phyloP scores from a whole-genome alignment of 106 monocot genomes.

The Dendrobium nobile region DNA sequence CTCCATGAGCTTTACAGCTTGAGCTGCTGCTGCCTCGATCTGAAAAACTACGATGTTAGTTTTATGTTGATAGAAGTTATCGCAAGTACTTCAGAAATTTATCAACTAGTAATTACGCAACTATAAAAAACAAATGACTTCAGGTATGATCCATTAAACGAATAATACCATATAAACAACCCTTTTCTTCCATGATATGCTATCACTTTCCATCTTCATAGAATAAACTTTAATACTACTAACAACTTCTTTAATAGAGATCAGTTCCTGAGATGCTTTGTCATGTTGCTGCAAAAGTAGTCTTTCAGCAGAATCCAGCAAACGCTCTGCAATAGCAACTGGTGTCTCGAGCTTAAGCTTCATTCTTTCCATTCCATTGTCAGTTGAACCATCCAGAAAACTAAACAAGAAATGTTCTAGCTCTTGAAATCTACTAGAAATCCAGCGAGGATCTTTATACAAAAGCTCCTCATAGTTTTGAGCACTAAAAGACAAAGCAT shows the following conservation, averaged over 20 bases:
- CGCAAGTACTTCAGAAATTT: not conserved
- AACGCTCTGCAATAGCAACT: conserved; percentile 69
- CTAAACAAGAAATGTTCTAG: conserved; percentile 70
- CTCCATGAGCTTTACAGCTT: conserved; percentile 62
- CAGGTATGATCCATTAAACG: not conserved
- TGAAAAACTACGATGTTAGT: conserved; percentile 22
- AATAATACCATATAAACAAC: conserved; percentile 47
- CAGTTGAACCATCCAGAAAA: conserved; percentile 86
- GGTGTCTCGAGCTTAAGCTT: conserved; percentile 85
- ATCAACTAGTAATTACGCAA: not conserved
- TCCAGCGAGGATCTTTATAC: conserved; percentile 59
- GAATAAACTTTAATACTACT: conserved; percentile 43
- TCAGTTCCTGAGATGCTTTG: conserved; percentile 42
- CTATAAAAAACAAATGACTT: not conserved
- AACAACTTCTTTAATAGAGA: conserved; percentile 50
- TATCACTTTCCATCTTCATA: conserved; percentile 71
- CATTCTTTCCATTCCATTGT: conserved; percentile 79
- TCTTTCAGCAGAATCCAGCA: conserved; percentile 56
- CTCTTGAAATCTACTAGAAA: conserved; percentile 67
- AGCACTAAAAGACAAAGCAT: conserved; percentile 20
- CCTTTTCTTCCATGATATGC: conserved; percentile 56
- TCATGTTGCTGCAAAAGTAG: conserved; percentile 56
- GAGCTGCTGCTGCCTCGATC: conserved; percentile 63
- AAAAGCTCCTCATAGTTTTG: conserved; percentile 26
- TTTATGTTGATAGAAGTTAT: not conserved